phyloP scores from a whole-genome alignment of 2,329 filamentous ascomycete genomes.

The Cladophialophora chaetospira region DNA sequence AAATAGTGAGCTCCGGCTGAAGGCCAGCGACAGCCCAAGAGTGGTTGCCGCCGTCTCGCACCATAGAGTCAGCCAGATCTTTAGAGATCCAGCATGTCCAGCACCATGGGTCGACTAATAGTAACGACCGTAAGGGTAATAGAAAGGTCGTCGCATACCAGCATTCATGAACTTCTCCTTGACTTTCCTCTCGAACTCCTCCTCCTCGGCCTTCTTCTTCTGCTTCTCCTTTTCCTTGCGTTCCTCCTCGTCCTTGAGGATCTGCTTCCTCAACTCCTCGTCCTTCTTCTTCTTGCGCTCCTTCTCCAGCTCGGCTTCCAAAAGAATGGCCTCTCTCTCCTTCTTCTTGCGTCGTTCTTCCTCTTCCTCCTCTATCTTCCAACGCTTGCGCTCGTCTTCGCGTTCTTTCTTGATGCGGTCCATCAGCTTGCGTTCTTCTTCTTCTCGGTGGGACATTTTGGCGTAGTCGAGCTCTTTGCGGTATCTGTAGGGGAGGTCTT shows the following conservation, averaged over 20 bases:
- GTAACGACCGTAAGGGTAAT: slow-evolving; percentile 5
- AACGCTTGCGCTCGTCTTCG: slow-evolving; percentile 28
- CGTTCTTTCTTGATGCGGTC: slow-evolving; percentile 40
- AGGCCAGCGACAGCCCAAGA: not conserved
- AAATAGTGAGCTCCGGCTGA: not conserved
- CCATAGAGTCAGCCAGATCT: no score
- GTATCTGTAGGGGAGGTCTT: slow-evolving; percentile 33
- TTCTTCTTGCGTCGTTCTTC: slow-evolving; percentile 34
- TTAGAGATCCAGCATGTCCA: no score
- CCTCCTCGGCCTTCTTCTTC: slow-evolving; percentile 52
- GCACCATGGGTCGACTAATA: slow-evolving; percentile 6
- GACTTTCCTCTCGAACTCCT: slow-evolving; percentile 50
- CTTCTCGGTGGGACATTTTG: slow-evolving; percentile 35
- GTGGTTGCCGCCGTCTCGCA: no score
- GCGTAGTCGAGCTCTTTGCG: slow-evolving; percentile 36
- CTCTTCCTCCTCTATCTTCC: slow-evolving; percentile 33
- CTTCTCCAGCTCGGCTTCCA: slow-evolving; percentile 32
- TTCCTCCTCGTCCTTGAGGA: slow-evolving; percentile 35
- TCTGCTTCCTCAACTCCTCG: slow-evolving; percentile 34
- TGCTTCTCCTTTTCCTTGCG: slow-evolving; percentile 52
- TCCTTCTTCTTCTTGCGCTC: slow-evolving; percentile 33
- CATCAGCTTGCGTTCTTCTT: slow-evolving; percentile 53
- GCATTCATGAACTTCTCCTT: slow-evolving; percentile 40
- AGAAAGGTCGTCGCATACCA: slow-evolving; percentile 20
- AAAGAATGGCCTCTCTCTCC: slow-evolving; percentile 36